Evolutionary conservation across 2,329 filamentous ascomycete genomes (phyloP), one percentile per base, ranked within the genome.

Genomic region (Alternaria sp.): DNA sequence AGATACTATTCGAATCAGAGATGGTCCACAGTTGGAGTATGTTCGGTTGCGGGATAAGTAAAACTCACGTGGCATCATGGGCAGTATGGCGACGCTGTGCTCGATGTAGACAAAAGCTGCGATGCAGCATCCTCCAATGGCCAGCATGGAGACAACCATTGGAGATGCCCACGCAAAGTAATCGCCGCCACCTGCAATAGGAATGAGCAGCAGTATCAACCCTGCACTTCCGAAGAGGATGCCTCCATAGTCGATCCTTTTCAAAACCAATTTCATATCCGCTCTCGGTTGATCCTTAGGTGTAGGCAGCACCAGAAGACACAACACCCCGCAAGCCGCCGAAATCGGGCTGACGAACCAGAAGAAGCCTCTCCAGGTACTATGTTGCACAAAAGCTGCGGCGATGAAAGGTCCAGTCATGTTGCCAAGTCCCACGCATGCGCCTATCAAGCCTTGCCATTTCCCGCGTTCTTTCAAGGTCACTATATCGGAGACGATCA

Each of bases 161-260:
- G 87, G 80, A 10, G 85, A 87, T 26, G 81, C 70, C 86, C 86
- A 88, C 4, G 81, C 74, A 65, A 88, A 89, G 62, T 87, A 87
- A 0, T 84, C 82, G 2, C 86, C 87, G 60, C 86, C 87, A 15
- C 87, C 87, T 3, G 88, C 89, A 12, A 91, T 84, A 0, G 89
- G 89, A 47, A 91, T 88, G 17, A 91, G 80, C 2, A 91, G 68
- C 12, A 90, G 81, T 10, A 90, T 84, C 26, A 89, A 84, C 0
- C 84, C 87, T 7, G 84, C 77, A 0, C 86, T 86, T 5, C 84
- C 86, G 3, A 84, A 81, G 11, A 89, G 60, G 1, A 88, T 80
- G 2, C 89, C 89, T 23, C 80, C 83, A 66, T 85, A 88, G 73
- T 91, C 89, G 58, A 90, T 87, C 54, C 86, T 86, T 51, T 77